Base-by-base conservation (phyloP, 1,284 basidiomycete species). In the Sanghuangporus sanghuang region DNA sequence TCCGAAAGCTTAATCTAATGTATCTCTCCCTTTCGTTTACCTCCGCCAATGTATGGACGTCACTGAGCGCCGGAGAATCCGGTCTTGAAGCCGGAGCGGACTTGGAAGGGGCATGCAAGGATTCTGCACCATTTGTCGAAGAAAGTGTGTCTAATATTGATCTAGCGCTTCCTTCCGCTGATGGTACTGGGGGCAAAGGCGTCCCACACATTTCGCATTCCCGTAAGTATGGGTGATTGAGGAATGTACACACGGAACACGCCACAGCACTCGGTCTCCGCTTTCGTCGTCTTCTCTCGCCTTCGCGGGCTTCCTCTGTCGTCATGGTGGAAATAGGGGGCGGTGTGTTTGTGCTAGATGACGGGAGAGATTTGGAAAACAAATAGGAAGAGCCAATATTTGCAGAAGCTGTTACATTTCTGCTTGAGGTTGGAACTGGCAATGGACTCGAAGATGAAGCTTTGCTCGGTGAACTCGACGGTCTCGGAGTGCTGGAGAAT, bases 191-290 rank as follows among this genome's bases (percentile, higher is more conserved):
- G 6, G 92, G 76, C 7, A 97, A 78, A 1, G 83, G 76, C 6
- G 92, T 90, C 3, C 82, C 84, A 72, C 96, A 99, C 16, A 99
- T 92, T 75, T 98, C 96, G 76, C 96, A 99, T 9, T 77, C 75
- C 1, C 75, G 73, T 68, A 96, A 78, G 1, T 85, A 89, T 0
- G 87, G 85, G 68, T 93, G 89, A 73, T 99, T 99, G 36, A 95
- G 78, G 71, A 96, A 99, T 0, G 96, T 98, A 71, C 96, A 99
- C 0, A 87, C 87, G 0, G 88, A 82, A 75, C 96, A 99, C 11
- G 90, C 76, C 40, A 90, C 77, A 49, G 68, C 65, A 62, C 64
- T 66, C 32, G 59, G 58, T 38, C 48, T 42, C 21, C 48, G 50
- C 23, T 52, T 57, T 62, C 48, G 53, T 44, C 61, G 21, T 27